Evolutionary conservation across 176 grass and related monocot species (phyloP), one percentile per base, ranked within the genome.

Genomic region (Miscanthus lutarioriparius): DNA sequence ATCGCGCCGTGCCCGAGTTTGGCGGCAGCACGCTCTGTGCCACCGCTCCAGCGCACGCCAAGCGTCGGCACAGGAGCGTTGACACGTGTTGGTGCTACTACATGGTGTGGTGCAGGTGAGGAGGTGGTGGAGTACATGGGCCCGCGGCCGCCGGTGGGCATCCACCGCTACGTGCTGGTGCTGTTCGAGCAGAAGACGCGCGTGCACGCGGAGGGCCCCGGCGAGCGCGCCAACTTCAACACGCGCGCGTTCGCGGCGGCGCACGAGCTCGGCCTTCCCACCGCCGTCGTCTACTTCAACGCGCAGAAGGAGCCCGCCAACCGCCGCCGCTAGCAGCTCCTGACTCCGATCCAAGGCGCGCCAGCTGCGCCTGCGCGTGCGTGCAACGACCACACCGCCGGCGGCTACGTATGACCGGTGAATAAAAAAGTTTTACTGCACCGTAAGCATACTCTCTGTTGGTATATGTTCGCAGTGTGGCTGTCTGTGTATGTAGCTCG

Each of bases 261-360:
- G 75, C 81, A 94, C 33, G 71, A 88, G 28, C 90, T 97, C 49
- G 90, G 95, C 63, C 89, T 97, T 66, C 94, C 94, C 53, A 80
- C 84, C 69, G 91, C 94, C 70, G 94, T 86, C 78, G 89, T 91
- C 87, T 93, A 97, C 89, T 93, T 93, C 91, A 97, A 97, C 74
- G 85, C 87, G 11, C 94, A 97, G 84, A 97, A 84, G 82, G 94
- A 97, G 83, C 91, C 94, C 3, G 83, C 64, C 10, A 86, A 37
- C 61, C 89, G 86, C 65, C 88, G 91, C n/a, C 94, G 90, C 25
- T 87, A 82, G 70, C 39, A 9, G 54, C 51, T 54, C 16, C 51
- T n/a, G 17, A 3, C 44, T 56, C 19, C 17, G 8, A 54, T 51
- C 48, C 48, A 53, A 19, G 36, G 7, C 51, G 19, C 16, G 20